These are phyloP conservation scores for Solanum etuberosum DNA, from an alignment of 257 asterid species.

Conservation along the genomic window DNA sequence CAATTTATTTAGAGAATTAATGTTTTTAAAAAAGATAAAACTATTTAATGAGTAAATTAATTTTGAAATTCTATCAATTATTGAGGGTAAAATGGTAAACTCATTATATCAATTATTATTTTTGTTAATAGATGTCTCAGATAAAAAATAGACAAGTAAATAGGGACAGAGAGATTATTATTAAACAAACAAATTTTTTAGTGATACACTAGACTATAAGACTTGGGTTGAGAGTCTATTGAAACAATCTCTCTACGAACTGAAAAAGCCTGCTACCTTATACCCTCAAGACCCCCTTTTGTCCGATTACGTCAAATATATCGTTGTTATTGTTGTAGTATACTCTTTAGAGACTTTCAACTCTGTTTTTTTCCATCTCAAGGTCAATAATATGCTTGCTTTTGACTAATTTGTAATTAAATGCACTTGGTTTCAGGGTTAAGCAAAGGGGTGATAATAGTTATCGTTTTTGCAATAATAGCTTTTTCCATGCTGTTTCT, in stretches of 20 bases:
- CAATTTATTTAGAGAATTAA: no score
- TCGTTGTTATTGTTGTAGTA: not conserved
- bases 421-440: conserved; percentile 17
- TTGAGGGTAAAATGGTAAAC: no score
- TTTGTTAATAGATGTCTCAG: no score
- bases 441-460: conserved; percentile 33
- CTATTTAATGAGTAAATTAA: not conserved
- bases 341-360: not conserved
- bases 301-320: not conserved
- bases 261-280: not conserved
- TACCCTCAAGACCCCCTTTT: not conserved
- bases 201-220: not conserved
- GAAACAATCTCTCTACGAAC: not conserved
- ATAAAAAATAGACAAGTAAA: no score
- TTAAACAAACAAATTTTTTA: not conserved
- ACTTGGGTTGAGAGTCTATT: not conserved
- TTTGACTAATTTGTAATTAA: not conserved
- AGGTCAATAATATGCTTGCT: not conserved
- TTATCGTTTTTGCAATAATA: conserved; percentile 36
- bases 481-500: conserved; percentile 55
- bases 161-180: no score
- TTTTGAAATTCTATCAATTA: no score
- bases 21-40: no score
- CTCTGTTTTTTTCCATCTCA: not conserved
- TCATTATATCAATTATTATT: no score